Evolutionary conservation across 257 asterid genomes (phyloP), one percentile per base, ranked within the genome.

Genomic region (Paulownia fortunei): DNA sequence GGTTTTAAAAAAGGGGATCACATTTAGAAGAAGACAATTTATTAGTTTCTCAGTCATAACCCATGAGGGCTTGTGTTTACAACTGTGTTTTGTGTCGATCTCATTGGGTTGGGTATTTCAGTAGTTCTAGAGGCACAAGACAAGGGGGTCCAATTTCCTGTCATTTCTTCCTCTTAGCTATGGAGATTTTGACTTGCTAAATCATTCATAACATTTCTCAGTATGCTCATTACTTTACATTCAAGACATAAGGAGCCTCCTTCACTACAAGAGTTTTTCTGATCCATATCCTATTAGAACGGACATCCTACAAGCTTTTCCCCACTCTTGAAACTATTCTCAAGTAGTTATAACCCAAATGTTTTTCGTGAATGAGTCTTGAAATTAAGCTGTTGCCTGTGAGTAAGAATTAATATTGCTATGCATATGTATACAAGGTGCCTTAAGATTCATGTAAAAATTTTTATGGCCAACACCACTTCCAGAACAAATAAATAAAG

Each of bases 81-180:
- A 41, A 23, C 47, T 19, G 26, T 26, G 42, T 16, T 19, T 19
- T 21, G 37, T 41, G 55, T 41, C 23, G 56, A 11, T 69, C 27
- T n/a, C 52, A 47, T 0, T 47, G 55, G 55, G 1, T 16, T 1
- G 54, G n/a, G 54, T 3, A 1, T 15, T 1, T 13, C 56, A 3
- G 23, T 21, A 56, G 63, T 56, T 23, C 63, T 56, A 23, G 34
- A 21, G 63, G 30, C 34, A 8, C 6, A 15, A 56, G 27, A 19
- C 30, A 54, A 54, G 27, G 13, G 3, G 21, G 5, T 49, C 8
- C 56, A 5, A 49, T 49, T 44, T 21, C 32, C 34, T 10, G n/a
- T 56, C 24, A 11, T 55, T 54, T 72, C 52, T 72, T 55, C 62
- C 1, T 67, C 76, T 69, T 69, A 26, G 74, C 18, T 54, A 54